Base-by-base conservation (phyloP, 2,329 filamentous ascomycete species). In the Calonectria hawksworthii region DNA sequence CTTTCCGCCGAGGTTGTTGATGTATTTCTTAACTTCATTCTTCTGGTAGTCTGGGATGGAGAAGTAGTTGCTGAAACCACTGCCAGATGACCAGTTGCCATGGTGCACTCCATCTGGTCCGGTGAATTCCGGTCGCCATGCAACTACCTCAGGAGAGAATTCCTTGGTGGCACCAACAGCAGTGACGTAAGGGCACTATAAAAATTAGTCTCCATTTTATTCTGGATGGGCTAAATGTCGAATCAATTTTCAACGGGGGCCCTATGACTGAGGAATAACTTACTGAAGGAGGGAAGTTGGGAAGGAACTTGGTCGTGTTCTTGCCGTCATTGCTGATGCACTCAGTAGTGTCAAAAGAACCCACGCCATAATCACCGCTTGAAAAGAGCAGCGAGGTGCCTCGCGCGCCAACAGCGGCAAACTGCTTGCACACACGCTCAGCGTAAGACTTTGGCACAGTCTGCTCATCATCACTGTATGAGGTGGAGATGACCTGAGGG, bases 251-350 rank as follows among this genome's bases (percentile, higher is more conserved):
- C 32, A 38, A 61, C 9, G 9, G 11, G n/a, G 14, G 7, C 41
- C 41, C 11, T 8, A 59, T 38, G 1, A 13, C 0, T 23, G 23
- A 5, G 14, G 13, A 23, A 41, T 21, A 63, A 63, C 56, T 1
- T 41, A 41, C 56, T 13, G 56, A 41, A 10, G 56, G 34, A 7
- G 56, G 56, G 18, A 63, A 63, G n/a, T 41, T 63, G 56, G 56
- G 56, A 34, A 63, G 16, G 13, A 63, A 63, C n/a, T 38, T 63
- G 34, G 56, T 63, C 18, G 34, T 63, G 14, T 63, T 44, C 36
- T 63, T 63, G 56, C 56, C 56, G 26, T 63, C 56, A 10, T 63
- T 63, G 56, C 56, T 63, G 14, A 63, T 63, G 8, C 56, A 63
- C 56, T 63, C 56, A 8, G 56, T 21, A 5, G 36, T 13, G 26